Conservation (phyloP, 305 asterid genomes). For the Salvia sclarea region DNA sequence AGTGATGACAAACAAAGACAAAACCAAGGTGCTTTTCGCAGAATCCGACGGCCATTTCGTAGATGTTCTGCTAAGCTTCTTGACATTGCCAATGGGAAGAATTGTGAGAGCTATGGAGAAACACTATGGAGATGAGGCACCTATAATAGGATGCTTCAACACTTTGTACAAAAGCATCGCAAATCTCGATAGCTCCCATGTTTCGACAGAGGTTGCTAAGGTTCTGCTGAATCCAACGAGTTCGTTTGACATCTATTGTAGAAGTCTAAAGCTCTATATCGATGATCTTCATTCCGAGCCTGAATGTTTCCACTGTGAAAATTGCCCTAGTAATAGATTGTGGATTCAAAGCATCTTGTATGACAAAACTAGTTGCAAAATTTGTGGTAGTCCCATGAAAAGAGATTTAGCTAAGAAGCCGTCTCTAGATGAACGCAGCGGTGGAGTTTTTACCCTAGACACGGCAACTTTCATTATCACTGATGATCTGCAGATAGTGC, state of each 20-base stretch:
- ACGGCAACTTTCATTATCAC: background rate
- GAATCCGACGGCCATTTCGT: constrained; percentile 5
- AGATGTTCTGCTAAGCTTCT: constrained; percentile 27
- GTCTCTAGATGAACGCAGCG: background rate
- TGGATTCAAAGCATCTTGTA: background rate
- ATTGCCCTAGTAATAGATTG: background rate
- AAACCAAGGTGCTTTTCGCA: constrained; percentile 32
- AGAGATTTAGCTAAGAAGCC: background rate
- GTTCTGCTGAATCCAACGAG: too few species aligned
- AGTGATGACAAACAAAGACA: constrained; percentile 26
- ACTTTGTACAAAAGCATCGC: too few species aligned
- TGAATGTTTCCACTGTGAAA: background rate
- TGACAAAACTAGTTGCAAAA: background rate
- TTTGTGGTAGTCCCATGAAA: background rate
- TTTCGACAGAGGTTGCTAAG: background rate
- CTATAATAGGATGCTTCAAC: background rate
- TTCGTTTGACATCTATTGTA: background rate
- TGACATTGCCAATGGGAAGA: constrained; percentile 31
- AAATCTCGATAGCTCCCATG: background rate
- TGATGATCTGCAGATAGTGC: constrained; percentile 25
- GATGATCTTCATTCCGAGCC: background rate
- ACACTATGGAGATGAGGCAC: constrained; percentile 9
- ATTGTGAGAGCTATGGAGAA: background rate
- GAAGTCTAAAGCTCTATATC: background rate
- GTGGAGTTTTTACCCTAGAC: background rate